Evolutionary conservation across 768 basidiomycete genomes (phyloP).

Genomic region (Mrakia gelida): DNA sequence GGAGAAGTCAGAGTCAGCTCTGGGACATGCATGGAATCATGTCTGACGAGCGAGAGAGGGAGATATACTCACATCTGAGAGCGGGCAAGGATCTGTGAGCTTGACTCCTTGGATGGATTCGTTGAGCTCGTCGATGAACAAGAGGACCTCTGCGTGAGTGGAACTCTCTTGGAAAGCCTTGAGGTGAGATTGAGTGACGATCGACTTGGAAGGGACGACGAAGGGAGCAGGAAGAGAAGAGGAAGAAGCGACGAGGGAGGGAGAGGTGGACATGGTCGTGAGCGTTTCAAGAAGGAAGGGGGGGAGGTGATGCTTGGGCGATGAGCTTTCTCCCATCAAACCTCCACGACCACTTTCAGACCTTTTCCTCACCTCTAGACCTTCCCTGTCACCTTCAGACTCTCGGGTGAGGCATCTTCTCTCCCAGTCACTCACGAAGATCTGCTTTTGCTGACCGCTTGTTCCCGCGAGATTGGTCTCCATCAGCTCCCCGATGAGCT

Average conservation of each 20-base stretch:
- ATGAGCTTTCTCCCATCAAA: background rate
- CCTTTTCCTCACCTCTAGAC: background rate
- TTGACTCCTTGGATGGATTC: constrained; percentile 69
- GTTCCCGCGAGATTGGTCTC: too few species aligned
- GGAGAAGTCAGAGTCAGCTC: too few species aligned
- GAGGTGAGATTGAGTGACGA: constrained; percentile 72
- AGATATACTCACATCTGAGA: constrained; percentile 6
- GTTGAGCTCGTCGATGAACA: constrained; percentile 72
- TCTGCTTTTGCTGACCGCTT: too few species aligned
- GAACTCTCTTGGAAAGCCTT: constrained; percentile 71
- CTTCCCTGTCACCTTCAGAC: background rate
- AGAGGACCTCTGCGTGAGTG: constrained; percentile 63
- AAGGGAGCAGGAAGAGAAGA: background rate
- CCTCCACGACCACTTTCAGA: background rate
- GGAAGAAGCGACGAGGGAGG: background rate
- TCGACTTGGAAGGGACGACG: constrained; percentile 58
- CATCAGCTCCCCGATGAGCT: too few species aligned
- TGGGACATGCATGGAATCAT: too few species aligned
- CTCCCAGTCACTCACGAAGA: too few species aligned
- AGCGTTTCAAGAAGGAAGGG: background rate
- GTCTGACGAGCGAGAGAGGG: background rate
- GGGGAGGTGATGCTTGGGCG: background rate
- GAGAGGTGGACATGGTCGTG: background rate
- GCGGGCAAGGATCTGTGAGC: constrained; percentile 53
- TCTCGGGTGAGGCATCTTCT: background rate